phyloP scores from a whole-genome alignment of 495 filamentous ascomycete species.

The Corynascus novoguineensis region DNA sequence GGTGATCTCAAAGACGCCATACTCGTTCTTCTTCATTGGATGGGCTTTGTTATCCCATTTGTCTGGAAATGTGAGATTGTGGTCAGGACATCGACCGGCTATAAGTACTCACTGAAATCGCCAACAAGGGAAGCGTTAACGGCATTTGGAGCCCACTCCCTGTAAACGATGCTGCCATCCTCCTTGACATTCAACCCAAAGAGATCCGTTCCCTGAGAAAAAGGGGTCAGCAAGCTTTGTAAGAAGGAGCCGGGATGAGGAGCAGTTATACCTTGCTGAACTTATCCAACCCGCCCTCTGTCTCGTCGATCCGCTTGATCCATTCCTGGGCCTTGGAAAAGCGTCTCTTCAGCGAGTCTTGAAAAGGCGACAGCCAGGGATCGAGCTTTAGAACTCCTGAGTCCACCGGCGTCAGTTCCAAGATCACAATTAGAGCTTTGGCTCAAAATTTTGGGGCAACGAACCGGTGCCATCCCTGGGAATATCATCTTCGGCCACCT shows the following conservation, averaged over 20 bases:
- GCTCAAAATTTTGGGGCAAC: neutral
- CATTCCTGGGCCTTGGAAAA: slow-evolving; percentile 79
- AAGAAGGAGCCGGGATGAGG: neutral
- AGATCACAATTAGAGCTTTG: neutral
- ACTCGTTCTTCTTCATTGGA: slow-evolving; percentile 77
- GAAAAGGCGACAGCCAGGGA: slow-evolving; percentile 84
- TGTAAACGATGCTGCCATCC: slow-evolving; percentile 81
- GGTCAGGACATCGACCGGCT: neutral
- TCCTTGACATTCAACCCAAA: slow-evolving; percentile 76
- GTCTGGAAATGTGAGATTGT: slow-evolving; percentile 48
- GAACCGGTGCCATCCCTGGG: slow-evolving; percentile 47
- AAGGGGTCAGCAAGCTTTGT: slow-evolving; percentile 15
- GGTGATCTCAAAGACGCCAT: slow-evolving; percentile 81
- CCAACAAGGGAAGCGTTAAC: slow-evolving; percentile 80
- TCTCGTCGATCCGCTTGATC: slow-evolving; percentile 74
- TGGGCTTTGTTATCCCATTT: slow-evolving; percentile 79
- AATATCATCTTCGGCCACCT: slow-evolving; percentile 32
- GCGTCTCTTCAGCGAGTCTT: slow-evolving; percentile 66
- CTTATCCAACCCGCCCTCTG: slow-evolving; percentile 85
- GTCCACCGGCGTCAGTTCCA: slow-evolving; percentile 17
- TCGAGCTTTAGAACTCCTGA: slow-evolving; percentile 82
- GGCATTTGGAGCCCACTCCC: slow-evolving; percentile 95
- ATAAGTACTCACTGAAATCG: slow-evolving; percentile 71
- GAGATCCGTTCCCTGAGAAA: slow-evolving; percentile 68
- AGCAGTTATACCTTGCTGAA: slow-evolving; percentile 67